A percentile compares a stretch with the other conserved stretches of the same genome.
Conservation (phyloP, 108 stramenopile species). For the Aurantiochytrium sp. region DNA sequence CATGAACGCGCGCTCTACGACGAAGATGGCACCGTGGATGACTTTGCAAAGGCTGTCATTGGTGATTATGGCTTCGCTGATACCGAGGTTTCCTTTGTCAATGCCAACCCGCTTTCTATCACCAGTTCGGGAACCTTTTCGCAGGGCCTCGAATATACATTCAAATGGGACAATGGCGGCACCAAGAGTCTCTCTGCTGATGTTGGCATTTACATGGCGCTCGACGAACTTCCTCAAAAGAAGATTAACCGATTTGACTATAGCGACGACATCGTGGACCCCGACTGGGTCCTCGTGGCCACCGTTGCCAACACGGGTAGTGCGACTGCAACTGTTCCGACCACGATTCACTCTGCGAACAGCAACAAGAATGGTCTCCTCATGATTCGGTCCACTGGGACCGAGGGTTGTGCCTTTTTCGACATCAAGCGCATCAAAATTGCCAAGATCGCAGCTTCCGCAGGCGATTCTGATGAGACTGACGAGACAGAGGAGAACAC, state of each 20-base stretch:
- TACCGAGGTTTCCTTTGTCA: background rate
- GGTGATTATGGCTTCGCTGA: background rate
- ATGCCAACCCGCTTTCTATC: background rate
- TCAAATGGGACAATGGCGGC: background rate
- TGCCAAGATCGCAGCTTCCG: background rate
- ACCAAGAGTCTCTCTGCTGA: background rate
- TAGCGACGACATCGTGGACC: background rate
- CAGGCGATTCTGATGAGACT: background rate
- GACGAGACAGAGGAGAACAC: background rate
- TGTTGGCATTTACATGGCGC: background rate
- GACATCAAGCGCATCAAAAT: background rate
- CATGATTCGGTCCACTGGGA: background rate
- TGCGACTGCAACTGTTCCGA: background rate
- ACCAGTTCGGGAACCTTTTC: background rate
- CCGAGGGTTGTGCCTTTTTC: background rate
- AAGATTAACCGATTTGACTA: background rate
- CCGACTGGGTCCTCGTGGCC: background rate
- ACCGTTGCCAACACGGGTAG: background rate
- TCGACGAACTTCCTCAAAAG: background rate
- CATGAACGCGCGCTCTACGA: background rate
- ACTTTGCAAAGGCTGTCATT: background rate
- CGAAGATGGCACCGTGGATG: background rate
- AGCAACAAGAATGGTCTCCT: background rate
- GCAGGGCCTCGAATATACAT: background rate
- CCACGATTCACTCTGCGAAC: background rate